phyloP scores from a whole-genome alignment of 1,284 basidiomycete species.

The Lignosus rhinocerotis region DNA sequence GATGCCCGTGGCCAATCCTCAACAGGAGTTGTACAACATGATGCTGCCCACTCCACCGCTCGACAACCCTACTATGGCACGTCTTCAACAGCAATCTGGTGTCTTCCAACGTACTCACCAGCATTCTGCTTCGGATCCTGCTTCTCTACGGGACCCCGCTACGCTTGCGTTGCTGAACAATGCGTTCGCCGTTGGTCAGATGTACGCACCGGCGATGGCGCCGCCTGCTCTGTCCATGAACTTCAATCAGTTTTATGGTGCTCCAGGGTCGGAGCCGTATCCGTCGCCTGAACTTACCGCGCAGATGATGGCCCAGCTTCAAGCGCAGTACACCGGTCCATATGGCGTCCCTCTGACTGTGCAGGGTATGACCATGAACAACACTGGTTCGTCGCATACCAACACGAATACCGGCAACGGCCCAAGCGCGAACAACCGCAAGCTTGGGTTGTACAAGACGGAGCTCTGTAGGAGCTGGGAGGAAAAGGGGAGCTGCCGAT shows the following conservation, averaged over 20 bases:
- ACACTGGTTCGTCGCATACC: conserved; percentile 27
- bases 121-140: conserved; percentile 78
- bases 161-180: conserved; percentile 59
- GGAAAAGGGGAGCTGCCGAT: conserved; percentile 87
- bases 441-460: conserved; percentile 88
- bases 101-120: conserved; percentile 71
- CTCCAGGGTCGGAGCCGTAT: conserved; percentile 56
- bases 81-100: conserved; percentile 75
- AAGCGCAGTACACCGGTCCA: conserved; percentile 52
- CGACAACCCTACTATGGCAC: conserved; percentile 65
- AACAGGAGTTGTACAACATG: conserved; percentile 80
- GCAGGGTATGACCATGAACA: conserved; percentile 23
- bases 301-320: conserved; percentile 52
- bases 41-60: conserved; percentile 58
- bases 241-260: conserved; percentile 63
- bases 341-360: conserved; percentile 46
- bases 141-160: conserved; percentile 66
- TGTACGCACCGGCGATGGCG: conserved; percentile 42
- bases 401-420: conserved; percentile 44
- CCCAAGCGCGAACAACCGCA: conserved; percentile 85
- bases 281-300: conserved; percentile 50
- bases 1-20: conserved; percentile 66
- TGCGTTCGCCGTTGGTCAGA: conserved; percentile 47
- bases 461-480: conserved; percentile 92
- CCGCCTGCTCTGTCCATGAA: conserved; percentile 56